Base-by-base conservation (phyloP, 208 protist genomes). In the Leishmania guyanensis region DNA sequence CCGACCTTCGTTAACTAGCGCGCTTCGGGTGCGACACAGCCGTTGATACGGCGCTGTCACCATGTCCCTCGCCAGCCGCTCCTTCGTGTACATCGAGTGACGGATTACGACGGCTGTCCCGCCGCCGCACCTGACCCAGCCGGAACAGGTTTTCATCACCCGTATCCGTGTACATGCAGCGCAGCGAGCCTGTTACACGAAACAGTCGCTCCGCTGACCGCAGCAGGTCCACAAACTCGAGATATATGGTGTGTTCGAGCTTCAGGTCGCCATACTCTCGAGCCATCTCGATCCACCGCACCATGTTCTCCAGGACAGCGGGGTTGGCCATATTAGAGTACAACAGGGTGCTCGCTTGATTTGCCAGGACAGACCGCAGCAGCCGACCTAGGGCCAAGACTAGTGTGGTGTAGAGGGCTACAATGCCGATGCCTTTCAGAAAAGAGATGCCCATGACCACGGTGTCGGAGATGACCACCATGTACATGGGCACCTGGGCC, bases 371-470 rank as follows among this genome's bases (percentile, higher is more conserved):
- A 0, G 84, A 88, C 20, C 93, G 88, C 72, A 97, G 88, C 62
- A 96, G 78, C 9, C 88, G 86, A 1, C 89, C 91, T 0, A 97
- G 64, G n/a, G 92, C 91, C 48, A 97, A 76, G 16, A 97, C 92
- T 77, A 97, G 93, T 17, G 94, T 97, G 51, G 93, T 93, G 85
- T 96, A 97, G 39, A 96, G 76, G 48, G 94, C 93, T 39, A 97
- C 84, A 51, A 96, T 92, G 69, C 92, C 89, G 51, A 95, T 82
- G 60, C 87, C 82, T 58, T 89, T 87, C 60, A 97, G 82, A n/a
- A 93, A 85, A 14, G 89, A 84, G 43, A 94, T 79, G 51, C 86
- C 87, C 75, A 84, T 84, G 26, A 89, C 87, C 5, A 92, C 85
- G 16, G 79, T 76, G 78, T 94, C 91, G 0, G 90, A 93, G 14